Conservation (phyloP, 1,284 basidiomycete species). For the Leccinum subrobustum region DNA sequence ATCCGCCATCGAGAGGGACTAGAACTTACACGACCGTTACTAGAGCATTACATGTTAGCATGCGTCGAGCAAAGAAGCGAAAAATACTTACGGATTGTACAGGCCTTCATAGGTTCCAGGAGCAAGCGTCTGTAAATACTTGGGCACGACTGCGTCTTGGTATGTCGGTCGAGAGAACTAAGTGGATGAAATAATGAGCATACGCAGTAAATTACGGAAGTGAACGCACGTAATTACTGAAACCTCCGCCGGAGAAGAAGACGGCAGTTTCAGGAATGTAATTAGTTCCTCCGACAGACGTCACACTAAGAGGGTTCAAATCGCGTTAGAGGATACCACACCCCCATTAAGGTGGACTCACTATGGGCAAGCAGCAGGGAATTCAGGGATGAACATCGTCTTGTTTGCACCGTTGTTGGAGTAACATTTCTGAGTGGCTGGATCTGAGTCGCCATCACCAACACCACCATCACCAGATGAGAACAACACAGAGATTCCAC, state of each 20-base stretch:
- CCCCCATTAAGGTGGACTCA: slow-evolving; percentile 17
- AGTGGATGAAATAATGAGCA: background rate
- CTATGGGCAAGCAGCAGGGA: slow-evolving; percentile 50
- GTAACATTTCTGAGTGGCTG: slow-evolving; percentile 40
- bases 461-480: slow-evolving; percentile 71
- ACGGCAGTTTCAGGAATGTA: slow-evolving; percentile 56
- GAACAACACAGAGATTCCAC: slow-evolving; percentile 63
- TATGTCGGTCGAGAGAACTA: slow-evolving; percentile 26
- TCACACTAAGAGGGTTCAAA: slow-evolving; percentile 39
- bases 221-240: slow-evolving; percentile 39
- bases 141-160: slow-evolving; percentile 9
- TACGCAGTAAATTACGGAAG: background rate
- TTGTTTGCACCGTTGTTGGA: slow-evolving; percentile 58
- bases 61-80: background rate
- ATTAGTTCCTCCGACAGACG: slow-evolving; percentile 59
- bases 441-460: slow-evolving; percentile 53
- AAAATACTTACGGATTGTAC: slow-evolving; percentile 49
- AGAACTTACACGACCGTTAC: slow-evolving; percentile 37
- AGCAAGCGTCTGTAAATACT: slow-evolving; percentile 46
- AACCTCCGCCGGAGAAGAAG: slow-evolving; percentile 65
- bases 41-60: slow-evolving; percentile 6
- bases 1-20: background rate
- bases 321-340: background rate
- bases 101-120: slow-evolving; percentile 53
- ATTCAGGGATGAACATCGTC: slow-evolving; percentile 57